phyloP scores from a whole-genome alignment of 2,329 filamentous ascomycete species.

The Corynespora cassiicola region DNA sequence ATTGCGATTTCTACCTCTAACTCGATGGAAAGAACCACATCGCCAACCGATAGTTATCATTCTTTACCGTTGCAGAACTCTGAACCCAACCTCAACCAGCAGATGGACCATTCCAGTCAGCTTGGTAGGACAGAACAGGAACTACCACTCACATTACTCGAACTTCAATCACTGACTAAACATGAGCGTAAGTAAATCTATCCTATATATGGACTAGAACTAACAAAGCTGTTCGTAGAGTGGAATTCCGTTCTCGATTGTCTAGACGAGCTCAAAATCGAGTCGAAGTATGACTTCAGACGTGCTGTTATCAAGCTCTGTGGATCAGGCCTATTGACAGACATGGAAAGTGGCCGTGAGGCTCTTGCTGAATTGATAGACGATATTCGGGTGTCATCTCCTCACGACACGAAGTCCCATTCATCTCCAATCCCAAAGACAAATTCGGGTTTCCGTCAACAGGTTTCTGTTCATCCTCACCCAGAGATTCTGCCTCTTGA shows the following conservation, averaged over 20 bases:
- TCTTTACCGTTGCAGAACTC: no score
- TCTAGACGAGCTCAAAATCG: slow-evolving; percentile 2
- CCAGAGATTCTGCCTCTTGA: slow-evolving; percentile 9
- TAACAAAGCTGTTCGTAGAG: slow-evolving; percentile 1
- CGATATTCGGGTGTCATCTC: not conserved
- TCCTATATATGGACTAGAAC: not conserved
- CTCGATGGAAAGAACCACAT: no score
- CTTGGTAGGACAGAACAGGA: no score
- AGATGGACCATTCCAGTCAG: no score
- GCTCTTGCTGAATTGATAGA: slow-evolving; percentile 2
- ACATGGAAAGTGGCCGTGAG: slow-evolving; percentile 7
- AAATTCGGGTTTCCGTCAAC: slow-evolving; percentile 2
- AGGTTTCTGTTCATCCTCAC: slow-evolving; percentile 6
- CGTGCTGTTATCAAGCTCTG: slow-evolving; percentile 5
- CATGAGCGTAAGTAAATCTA: slow-evolving; percentile 1
- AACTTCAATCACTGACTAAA: slow-evolving; percentile 7
- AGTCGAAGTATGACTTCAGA: slow-evolving; percentile 4
- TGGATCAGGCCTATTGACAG: not conserved
- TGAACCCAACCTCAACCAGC: no score
- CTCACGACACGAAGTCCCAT: not conserved
- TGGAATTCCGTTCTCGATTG: slow-evolving; percentile 4
- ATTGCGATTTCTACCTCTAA: no score
- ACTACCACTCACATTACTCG: slow-evolving; percentile 1
- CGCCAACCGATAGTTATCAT: no score
- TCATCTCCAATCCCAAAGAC: not conserved